phyloP scores from a whole-genome alignment of 331 rosid species.

The Saraca asoca region DNA sequence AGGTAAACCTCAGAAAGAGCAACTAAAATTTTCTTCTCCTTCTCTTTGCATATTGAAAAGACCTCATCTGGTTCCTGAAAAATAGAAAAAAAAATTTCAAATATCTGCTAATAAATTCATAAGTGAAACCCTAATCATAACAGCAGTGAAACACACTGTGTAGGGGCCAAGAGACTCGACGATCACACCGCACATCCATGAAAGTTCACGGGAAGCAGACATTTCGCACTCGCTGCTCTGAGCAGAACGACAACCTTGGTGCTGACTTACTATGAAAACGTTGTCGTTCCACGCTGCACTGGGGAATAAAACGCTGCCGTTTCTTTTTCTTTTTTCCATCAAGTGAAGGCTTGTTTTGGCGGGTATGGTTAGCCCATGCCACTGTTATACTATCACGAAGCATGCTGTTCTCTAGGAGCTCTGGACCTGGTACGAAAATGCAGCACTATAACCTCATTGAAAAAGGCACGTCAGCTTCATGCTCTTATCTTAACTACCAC shows the following conservation, averaged over 20 bases:
- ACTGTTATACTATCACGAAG: slow-evolving; percentile 16
- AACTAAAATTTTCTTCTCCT: slow-evolving; percentile 61
- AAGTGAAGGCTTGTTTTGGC: not conserved
- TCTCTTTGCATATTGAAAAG: slow-evolving; percentile 45
- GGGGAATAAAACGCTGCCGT: not conserved
- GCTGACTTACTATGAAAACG: not conserved
- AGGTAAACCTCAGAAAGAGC: slow-evolving; percentile 66
- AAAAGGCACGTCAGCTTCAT: slow-evolving; percentile 74
- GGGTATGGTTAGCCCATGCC: slow-evolving; percentile 38
- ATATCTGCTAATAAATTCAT: not conserved
- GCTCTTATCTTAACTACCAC: slow-evolving; percentile 60
- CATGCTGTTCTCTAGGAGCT: slow-evolving; percentile 18
- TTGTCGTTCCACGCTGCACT: not conserved
- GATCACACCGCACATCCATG: slow-evolving; percentile 66
- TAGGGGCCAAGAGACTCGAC: slow-evolving; percentile 52
- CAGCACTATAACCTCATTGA: slow-evolving; percentile 49
- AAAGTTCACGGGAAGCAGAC: slow-evolving; percentile 43
- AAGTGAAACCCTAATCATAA: not conserved
- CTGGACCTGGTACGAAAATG: slow-evolving; percentile 63
- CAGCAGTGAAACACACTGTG: slow-evolving; percentile 47
- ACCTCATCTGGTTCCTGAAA: slow-evolving; percentile 50
- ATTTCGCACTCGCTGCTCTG: slow-evolving; percentile 14
- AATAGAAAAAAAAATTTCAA: not conserved
- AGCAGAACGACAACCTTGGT: not conserved
- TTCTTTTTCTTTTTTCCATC: no score